Base-by-base conservation (phyloP, 305 asterid species). In the Petunia hybrid region DNA sequence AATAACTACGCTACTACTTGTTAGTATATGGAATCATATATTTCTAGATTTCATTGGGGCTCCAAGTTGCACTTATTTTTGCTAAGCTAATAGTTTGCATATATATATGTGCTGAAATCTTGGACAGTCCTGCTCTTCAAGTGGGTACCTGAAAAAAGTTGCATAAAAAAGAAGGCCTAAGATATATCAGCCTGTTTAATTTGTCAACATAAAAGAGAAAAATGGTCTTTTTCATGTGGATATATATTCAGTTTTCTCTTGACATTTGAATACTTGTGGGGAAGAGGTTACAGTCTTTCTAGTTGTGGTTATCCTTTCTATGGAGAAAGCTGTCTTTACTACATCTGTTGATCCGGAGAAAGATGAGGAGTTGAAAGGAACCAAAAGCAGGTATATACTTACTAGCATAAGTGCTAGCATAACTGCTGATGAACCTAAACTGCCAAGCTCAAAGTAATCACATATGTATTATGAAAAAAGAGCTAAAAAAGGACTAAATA, bases 191-290 rank as follows among this genome's bases (percentile, higher is more conserved):
- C 40, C 62, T 71, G 62, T 48, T 71, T 48, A 48, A 0, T 46
- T 71, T 71, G 45, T 48, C 22, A 35, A 71, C 61, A 48, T 42
- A 71, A 71, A 71, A 46, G 31, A 71, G 77, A 71, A 71, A 22
- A 48, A 5, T 45, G 43, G 16, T 71, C 77, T 38, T 22, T 22
- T 31, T 46, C 77, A 12, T 48, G 56, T 68, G 38, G 56, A 68
- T 68, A 55, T 68, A 41, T 4, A 43, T 68, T 68, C 75, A 68
- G 55, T 68, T 22, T 68, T 16, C 75, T 68, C 36, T 68, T 8
- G 75, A 67, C 75, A 6, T 67, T 41, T 14, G 51, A 66, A 66
- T 48, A 13, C 31, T 66, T 7, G 2, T 36, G 41, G 53, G 55
- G 53, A 41, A 14, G 75, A 67, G 14, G 13, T 67, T 3, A 67